phyloP scores from a whole-genome alignment of 106 monocot species.

The Allium fistulosum region DNA sequence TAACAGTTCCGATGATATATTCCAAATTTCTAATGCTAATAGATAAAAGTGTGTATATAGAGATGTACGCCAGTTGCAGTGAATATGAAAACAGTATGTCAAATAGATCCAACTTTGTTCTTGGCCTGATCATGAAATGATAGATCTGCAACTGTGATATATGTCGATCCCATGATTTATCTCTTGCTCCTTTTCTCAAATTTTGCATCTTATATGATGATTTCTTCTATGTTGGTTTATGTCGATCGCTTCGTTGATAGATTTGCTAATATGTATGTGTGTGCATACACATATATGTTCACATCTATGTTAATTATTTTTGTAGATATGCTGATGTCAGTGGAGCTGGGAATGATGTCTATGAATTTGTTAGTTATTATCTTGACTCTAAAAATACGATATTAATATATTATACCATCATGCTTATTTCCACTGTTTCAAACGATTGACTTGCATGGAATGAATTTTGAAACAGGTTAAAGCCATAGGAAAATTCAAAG shows the following conservation, averaged over 20 bases:
- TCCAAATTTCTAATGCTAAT: too few relatives aligned
- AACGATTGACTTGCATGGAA: neutral
- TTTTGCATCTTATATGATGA: too few relatives aligned
- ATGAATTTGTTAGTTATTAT: slow-evolving; percentile 63
- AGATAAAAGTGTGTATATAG: too few relatives aligned
- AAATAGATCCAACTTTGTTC: neutral
- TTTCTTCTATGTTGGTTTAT: too few relatives aligned
- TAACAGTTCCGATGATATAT: too few relatives aligned
- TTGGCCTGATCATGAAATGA: neutral
- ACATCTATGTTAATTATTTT: neutral
- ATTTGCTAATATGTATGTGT: too few relatives aligned
- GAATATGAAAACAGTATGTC: neutral
- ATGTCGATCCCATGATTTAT: too few relatives aligned
- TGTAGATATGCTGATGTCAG: slow-evolving; percentile 85
- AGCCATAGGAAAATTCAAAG: slow-evolving; percentile 73
- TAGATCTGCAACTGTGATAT: neutral
- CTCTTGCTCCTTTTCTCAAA: too few relatives aligned
- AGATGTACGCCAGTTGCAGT: too few relatives aligned
- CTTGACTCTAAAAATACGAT: slow-evolving; percentile 6
- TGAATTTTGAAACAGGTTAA: slow-evolving; percentile 51
- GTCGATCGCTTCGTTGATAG: too few relatives aligned
- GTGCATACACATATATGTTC: neutral
- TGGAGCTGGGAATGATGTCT: slow-evolving; percentile 81
- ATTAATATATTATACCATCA: neutral
- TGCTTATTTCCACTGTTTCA: neutral